Evolutionary conservation across 2,329 filamentous ascomycete genomes (phyloP).

Genomic region (Pestalotiopsis sp.): DNA sequence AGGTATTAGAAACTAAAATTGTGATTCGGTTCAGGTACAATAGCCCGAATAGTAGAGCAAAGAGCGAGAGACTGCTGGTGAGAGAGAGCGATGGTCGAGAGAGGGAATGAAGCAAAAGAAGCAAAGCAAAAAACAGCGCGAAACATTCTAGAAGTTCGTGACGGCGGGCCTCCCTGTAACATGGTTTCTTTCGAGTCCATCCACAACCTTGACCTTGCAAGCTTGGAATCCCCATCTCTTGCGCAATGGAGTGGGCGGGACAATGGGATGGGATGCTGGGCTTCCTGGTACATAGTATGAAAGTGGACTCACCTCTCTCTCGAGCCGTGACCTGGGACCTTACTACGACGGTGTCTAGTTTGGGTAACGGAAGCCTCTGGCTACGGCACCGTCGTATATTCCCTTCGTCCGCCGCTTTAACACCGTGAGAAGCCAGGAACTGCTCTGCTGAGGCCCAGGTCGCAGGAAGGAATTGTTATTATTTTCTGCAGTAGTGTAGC

Average conservation of each 20-base stretch:
- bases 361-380: neutral
- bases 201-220: neutral
- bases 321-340: neutral
- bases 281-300: neutral
- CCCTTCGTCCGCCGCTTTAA: neutral
- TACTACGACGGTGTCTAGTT: neutral
- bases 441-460: too few relatives aligned
- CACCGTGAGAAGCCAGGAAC: too few relatives aligned
- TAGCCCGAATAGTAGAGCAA: neutral
- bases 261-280: neutral
- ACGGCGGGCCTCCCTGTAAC: neutral
- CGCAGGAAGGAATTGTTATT: too few relatives aligned
- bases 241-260: neutral
- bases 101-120: neutral
- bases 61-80: neutral
- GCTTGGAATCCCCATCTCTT: neutral
- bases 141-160: constrained; percentile 9
- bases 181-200: neutral
- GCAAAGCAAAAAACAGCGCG: neutral
- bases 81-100: neutral
- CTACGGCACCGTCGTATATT: neutral
- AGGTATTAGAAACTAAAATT: neutral
- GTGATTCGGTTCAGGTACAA: too few relatives aligned
- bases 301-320: neutral
- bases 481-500: too few relatives aligned